Base-by-base conservation (phyloP, 2,329 filamentous ascomycete genomes). In the Exserohilum turcica region DNA sequence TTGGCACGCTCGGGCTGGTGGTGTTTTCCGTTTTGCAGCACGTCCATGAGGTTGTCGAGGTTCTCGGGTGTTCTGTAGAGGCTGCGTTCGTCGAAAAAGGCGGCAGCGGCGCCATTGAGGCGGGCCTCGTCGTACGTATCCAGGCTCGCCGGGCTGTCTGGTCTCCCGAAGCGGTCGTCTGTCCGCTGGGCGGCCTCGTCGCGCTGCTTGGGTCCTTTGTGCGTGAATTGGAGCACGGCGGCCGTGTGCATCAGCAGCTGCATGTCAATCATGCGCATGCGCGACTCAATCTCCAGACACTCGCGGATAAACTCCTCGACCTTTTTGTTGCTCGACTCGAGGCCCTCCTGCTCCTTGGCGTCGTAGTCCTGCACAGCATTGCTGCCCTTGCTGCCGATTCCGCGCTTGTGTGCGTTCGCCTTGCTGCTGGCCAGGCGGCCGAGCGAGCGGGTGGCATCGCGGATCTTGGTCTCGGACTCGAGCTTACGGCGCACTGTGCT, bases 381-480 rank as follows among this genome's bases (percentile, higher is more conserved):
- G 47, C 74, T 72, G 54, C 77, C 79, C 39, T 81, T 76, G 39
- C 83, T 76, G 60, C 80, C 76, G 37, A 82, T 74, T 46, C 76
- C 77, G 52, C 78, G 87, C 74, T 73, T 82, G 71, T 74, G 81
- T 53, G 66, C 65, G 43, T 64, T 68, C 15, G 59, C 59, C 57
- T 82, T 81, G n/a, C 86, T 82, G 7, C 84, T 84, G 70, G 95
- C 91, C 27, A 99, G 80, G 65, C 89, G 87, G 53, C 88, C 87
- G 76, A 99, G 87, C 35, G 92, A 96, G 60, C 88, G 84, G 9
- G 94, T 91, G 1, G 94, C 94, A 81, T 97, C 93, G 65, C 92
- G 89, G 66, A 97, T 91, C 78, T 97, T 99, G 48, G 87, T 89
- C 74, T 99, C 94, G 39, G 97, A 86, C 28, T 87, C 86, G 32